phyloP scores from a whole-genome alignment of 306 rosid species.

The Trichosanthes cucumerina region DNA sequence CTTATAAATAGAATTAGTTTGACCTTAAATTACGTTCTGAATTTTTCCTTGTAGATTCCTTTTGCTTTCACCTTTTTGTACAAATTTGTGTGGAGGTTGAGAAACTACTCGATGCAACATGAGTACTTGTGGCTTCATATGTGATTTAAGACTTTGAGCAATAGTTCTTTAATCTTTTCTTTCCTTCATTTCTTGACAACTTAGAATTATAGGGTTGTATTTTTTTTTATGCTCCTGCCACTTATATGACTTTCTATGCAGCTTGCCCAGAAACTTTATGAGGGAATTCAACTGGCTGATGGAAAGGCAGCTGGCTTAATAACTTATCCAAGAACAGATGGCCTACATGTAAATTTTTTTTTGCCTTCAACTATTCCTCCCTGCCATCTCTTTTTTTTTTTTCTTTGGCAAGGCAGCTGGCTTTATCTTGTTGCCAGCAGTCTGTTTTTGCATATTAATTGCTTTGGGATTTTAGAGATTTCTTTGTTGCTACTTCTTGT shows the following conservation, averaged over 20 bases:
- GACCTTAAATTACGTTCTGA: not conserved
- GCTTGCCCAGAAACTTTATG: slow-evolving; percentile 95
- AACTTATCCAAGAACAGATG: slow-evolving; percentile 88
- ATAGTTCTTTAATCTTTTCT: not conserved
- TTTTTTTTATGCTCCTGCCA: slow-evolving; percentile 2
- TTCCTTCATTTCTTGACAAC: not conserved
- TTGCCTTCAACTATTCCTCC: slow-evolving; percentile 27
- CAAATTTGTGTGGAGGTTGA: not conserved
- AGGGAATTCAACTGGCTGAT: slow-evolving; percentile 77
- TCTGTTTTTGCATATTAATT: not conserved
- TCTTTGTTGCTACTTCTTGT: not conserved
- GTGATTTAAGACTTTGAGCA: not conserved
- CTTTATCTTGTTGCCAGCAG: not conserved
- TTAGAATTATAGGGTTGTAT: not conserved
- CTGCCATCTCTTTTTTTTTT: not conserved
- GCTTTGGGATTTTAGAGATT: not conserved
- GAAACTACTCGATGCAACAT: not conserved
- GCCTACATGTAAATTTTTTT: slow-evolving; percentile 70
- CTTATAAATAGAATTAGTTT: not conserved
- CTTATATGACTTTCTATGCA: slow-evolving; percentile 33
- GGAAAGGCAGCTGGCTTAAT: slow-evolving; percentile 72
- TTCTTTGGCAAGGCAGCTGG: not conserved
- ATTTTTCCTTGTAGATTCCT: not conserved
- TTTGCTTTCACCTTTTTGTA: not conserved
- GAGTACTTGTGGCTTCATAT: not conserved